Percentiles rank a stretch among this genome's conserved stretches.
phyloP scores from a whole-genome alignment of 2,329 filamentous ascomycete species.

The Pseudogymnoascus sp. region DNA sequence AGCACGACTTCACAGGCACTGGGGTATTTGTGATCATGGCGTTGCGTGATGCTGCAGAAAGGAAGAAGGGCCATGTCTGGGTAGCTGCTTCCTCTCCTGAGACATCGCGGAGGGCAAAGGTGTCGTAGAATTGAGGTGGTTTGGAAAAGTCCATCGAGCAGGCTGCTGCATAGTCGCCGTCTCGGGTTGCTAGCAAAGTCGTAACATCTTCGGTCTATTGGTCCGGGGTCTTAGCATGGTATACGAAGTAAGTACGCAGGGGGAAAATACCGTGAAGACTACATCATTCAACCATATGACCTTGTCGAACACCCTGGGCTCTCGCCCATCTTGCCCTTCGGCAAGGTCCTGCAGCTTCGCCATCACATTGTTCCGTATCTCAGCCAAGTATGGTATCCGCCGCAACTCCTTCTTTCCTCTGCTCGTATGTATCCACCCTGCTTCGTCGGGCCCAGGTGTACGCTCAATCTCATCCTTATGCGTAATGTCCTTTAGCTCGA shows the following conservation, averaged over 20 bases:
- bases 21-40: conserved; percentile 43
- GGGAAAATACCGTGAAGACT: conserved; percentile 44
- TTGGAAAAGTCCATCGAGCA: conserved; percentile 53
- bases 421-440: conserved; percentile 58
- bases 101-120: conserved; percentile 51
- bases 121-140: conserved; percentile 50
- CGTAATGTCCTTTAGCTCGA: conserved; percentile 50
- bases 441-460: conserved; percentile 33
- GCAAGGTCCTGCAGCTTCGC: conserved; percentile 45
- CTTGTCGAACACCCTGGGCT: conserved; percentile 38
- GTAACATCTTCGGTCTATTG: conserved; percentile 47
- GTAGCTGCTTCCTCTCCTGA: conserved; percentile 43
- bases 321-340: conserved; percentile 36
- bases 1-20: conserved; percentile 46
- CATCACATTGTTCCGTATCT: conserved; percentile 55
- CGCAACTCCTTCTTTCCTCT: conserved; percentile 47
- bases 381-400: conserved; percentile 61
- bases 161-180: conserved; percentile 51
- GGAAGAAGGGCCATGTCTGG: conserved; percentile 53
- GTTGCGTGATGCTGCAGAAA: conserved; percentile 40
- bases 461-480: conserved; percentile 47
- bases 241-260: not conserved
- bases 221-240: not conserved
- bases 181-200: conserved; percentile 47
- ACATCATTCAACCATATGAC: conserved; percentile 58